These are phyloP conservation scores for Phytophthora megakarya DNA, from an alignment of 352 stramenopile genomes.

Conservation along the genomic window DNA sequence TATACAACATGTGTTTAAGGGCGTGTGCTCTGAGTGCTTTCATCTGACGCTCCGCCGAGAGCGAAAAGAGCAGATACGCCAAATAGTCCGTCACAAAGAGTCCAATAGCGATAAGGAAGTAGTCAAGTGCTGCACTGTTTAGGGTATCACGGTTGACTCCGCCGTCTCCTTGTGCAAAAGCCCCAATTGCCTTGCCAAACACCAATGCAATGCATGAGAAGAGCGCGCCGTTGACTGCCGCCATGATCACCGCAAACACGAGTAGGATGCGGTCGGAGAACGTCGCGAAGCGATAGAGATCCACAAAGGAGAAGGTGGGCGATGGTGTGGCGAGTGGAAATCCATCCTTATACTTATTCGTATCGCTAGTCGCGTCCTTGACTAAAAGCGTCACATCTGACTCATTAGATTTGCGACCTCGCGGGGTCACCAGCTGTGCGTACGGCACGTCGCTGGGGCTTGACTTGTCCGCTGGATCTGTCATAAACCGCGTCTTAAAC, in stretches of 20 bases:
- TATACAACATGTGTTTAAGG: conserved; percentile 40
- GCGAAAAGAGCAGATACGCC: conserved; percentile 33
- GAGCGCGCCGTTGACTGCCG: conserved; percentile 33
- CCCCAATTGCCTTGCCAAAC: conserved; percentile 48
- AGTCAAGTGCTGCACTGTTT: conserved; percentile 35
- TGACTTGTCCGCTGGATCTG: background rate
- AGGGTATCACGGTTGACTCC: conserved; percentile 26
- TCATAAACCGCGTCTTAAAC: background rate
- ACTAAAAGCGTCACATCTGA: conserved; percentile 1
- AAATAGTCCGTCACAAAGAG: conserved; percentile 42
- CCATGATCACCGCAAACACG: conserved; percentile 17
- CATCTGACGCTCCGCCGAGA: conserved; percentile 45
- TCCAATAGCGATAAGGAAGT: conserved; percentile 31
- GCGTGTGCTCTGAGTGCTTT: conserved; percentile 31
- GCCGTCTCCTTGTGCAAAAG: conserved; percentile 36
- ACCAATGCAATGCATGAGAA: conserved; percentile 30
- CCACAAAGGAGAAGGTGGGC: conserved; percentile 20
- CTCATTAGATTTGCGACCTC: background rate
- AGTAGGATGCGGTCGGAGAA: conserved; percentile 27
- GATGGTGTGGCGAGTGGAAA: background rate
- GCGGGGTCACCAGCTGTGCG: conserved; percentile 17
- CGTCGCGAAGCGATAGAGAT: conserved; percentile 35
- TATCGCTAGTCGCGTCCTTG: conserved; percentile 9
- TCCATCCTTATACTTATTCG: background rate
- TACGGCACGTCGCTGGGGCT: conserved; percentile 4